Base-by-base conservation (phyloP, 148 eudicot species). In the Simmondsia chinensis region DNA sequence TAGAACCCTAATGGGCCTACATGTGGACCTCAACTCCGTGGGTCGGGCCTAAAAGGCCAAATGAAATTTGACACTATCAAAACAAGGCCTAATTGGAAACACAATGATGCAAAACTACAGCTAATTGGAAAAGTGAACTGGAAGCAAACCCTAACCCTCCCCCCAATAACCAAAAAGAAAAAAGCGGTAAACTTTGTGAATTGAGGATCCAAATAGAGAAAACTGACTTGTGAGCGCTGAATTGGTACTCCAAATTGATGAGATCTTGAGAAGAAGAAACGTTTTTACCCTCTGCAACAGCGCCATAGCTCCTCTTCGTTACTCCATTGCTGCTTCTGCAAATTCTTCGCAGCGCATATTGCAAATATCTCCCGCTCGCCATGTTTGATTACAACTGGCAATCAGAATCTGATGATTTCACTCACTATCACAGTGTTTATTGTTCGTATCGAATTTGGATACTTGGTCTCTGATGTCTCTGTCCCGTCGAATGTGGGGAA, bases 161-260 rank as follows among this genome's bases (percentile, higher is more conserved):
- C 12, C 5, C 6, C 44, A 11, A 4, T 19, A 30, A 24, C 13
- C 11, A 19, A 28, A 11, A 0, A 14, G 31, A 32, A 1, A 11
- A 27, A 40, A 36, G 12, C 1, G 28, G 3, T 25, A 15, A 29
- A 20, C n/a, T n/a, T n/a, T n/a, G 17, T 9, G 6, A 18, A 19
- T 18, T 2, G 3, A 33, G 3, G 32, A 15, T 23, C 18, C 54
- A 64, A 24, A 44, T 34, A 70, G 27, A 20, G 49, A 39, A 20
- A 20, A 7, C 52, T 36, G 55, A 87, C 96, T 87, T 87, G 61
- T 82, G 96, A 54, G 96, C 94, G 35, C 93, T 79, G 68, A 43
- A 57, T 26, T 82, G 52, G 50, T 56, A 64, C 46, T 87, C 96
- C 67, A 76, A 55, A 33, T 74, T 26, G 59, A 87, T 82, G 41